phyloP scores from a whole-genome alignment of 495 filamentous ascomycete species.

The Penicillium dipodomyicola region DNA sequence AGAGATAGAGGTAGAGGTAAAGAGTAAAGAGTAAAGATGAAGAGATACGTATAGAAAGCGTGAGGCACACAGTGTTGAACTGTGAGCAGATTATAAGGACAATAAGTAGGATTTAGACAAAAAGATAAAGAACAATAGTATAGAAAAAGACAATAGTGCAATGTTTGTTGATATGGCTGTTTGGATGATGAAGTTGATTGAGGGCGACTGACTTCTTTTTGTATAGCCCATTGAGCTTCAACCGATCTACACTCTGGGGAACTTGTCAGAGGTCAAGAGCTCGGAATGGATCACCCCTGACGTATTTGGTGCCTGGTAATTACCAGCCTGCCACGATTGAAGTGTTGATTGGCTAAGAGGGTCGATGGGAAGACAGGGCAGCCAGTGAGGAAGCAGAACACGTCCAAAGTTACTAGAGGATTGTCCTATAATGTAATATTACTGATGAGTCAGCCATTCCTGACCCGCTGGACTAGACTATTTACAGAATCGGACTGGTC shows the following conservation, averaged over 20 bases:
- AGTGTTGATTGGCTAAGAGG: constrained; percentile 19
- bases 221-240: constrained; percentile 32
- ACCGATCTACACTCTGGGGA: constrained; percentile 33
- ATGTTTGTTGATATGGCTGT: constrained; percentile 7
- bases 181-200: constrained; percentile 3
- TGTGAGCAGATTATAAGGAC: constrained; percentile 22
- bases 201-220: constrained; percentile 26
- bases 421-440: background rate
- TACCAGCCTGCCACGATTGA: constrained; percentile 1
- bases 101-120: constrained; percentile 18
- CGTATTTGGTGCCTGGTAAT: constrained; percentile 32
- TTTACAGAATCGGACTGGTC: constrained; percentile 2
- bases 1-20: background rate
- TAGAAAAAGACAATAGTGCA: constrained; percentile 9
- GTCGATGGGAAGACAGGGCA: constrained; percentile 27
- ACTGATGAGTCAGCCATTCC: constrained; percentile 14
- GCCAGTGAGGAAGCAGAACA: constrained; percentile 17
- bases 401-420: background rate
- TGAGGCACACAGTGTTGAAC: constrained; percentile 31
- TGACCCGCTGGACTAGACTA: background rate
- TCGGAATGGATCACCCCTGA: constrained; percentile 33
- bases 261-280: constrained; percentile 18
- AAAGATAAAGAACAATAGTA: constrained; percentile 9
- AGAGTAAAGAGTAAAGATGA: background rate
- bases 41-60: constrained; percentile 11